Base-by-base conservation (phyloP, 768 basidiomycete species). In the Auricularia sp. region DNA sequence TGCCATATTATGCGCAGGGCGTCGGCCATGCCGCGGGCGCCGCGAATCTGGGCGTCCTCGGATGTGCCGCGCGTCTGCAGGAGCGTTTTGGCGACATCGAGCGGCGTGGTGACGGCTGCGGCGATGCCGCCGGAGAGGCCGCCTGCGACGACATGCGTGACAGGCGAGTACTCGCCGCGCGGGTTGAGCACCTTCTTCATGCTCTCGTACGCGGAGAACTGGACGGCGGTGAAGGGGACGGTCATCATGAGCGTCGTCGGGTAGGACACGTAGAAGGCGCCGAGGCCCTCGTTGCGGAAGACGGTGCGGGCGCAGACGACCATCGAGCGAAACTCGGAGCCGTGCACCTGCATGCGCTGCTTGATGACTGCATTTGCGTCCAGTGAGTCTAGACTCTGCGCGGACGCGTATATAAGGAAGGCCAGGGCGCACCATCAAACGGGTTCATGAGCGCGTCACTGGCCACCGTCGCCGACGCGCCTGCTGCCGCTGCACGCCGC, bases 381-480 rank as follows among this genome's bases (percentile, higher is more conserved):
- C 69, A 14, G 56, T 29, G 54, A 59, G 34, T 59, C 56, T 59
- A 59, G 56, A 59, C 56, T 23, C 14, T 8, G 23, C 1, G 56
- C 11, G 23, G 44, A n/a, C 3, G 11, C 3, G 58, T 35, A 18
- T n/a, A 29, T 23, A 16, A 60, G 7, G 36, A 11, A 51, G 23
- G 53, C 11, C 53, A 29, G 62, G 12, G 75, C 86, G 73, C 74
- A 97, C 96, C 96, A 77, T 99, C 97, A 72, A 99, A 99, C 2
- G 97, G 97, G 75, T 98, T 99, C 97, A 99, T 99, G 63, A 98
- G 79, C 2, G 97, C 97, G 78, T 99, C 97, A 65, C 88, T 90
- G 3, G 94, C 90, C 68, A 95, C 90, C 10, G 97, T 98, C 0
- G 96, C 97, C 0, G 88, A 84, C 56, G 93, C 97, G 66, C 97